Conservation (phyloP, 148 eudicot genomes). For the Drosera capensis region DNA sequence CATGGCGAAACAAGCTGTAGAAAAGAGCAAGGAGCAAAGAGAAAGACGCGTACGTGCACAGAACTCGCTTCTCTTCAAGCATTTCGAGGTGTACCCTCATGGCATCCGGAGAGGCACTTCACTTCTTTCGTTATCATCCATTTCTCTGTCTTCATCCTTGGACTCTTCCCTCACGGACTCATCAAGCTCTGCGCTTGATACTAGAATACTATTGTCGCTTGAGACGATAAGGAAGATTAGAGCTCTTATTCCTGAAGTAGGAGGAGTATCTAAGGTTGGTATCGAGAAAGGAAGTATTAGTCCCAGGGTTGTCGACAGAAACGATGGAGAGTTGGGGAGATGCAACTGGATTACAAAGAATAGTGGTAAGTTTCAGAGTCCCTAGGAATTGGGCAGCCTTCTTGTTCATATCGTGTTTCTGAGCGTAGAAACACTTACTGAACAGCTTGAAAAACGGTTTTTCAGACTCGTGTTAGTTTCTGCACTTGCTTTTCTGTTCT, state of each 20-base stretch:
- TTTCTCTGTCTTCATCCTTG: conserved; percentile 26
- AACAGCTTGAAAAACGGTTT: neutral
- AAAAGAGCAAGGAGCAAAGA: conserved; percentile 34
- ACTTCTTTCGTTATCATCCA: conserved; percentile 58
- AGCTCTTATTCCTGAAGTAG: conserved; percentile 14
- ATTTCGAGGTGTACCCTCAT: conserved; percentile 67
- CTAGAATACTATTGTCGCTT: conserved; percentile 48
- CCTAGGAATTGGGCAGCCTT: neutral
- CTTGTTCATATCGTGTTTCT: neutral
- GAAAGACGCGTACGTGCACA: conserved; percentile 39
- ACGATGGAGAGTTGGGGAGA: conserved; percentile 31
- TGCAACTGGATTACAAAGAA: conserved; percentile 87
- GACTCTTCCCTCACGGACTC: conserved; percentile 58
- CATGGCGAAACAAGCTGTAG: conserved; percentile 31
- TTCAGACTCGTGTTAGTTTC: neutral
- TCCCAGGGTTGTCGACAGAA: conserved; percentile 6
- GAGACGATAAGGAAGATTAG: conserved; percentile 32
- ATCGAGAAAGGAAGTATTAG: neutral
- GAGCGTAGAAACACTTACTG: neutral
- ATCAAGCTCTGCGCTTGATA: conserved; percentile 37
- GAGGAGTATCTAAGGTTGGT: conserved; percentile 15
- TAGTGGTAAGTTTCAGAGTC: conserved; percentile 55
- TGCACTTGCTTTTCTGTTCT: neutral
- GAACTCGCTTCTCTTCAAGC: conserved; percentile 34
- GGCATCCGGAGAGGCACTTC: conserved; percentile 54